Percentiles rank a stretch among this genome's conserved stretches.
These are phyloP conservation scores for Candida chilensis DNA, from an alignment of 805 yeast species.

Conservation along the genomic window DNA sequence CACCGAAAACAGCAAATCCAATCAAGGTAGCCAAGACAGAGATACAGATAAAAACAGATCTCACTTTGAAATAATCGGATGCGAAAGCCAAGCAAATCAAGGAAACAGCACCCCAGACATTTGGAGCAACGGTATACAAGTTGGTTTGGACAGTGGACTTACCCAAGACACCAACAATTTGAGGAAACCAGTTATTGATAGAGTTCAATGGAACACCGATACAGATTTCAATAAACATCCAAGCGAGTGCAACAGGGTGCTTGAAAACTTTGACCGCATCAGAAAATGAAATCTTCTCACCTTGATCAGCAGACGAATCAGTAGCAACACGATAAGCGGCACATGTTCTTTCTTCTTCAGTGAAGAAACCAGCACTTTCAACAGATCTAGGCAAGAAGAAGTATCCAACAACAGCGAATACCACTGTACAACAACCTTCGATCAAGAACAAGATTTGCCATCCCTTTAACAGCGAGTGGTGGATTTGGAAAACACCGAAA, in stretches of 20 bases:
- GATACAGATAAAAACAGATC: conserved; percentile 27
- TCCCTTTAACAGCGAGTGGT: conserved; percentile 23
- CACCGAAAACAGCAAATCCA: conserved; percentile 38
- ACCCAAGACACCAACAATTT: conserved; percentile 25
- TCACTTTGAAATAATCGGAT: conserved; percentile 27
- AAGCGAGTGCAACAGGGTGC: conserved; percentile 33
- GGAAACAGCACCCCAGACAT: conserved; percentile 35
- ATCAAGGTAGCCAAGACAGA: conserved; percentile 28
- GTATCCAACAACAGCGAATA: conserved; percentile 19
- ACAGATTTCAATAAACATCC: conserved; percentile 34
- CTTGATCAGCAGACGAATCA: conserved; percentile 34
- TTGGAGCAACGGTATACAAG: conserved; percentile 38
- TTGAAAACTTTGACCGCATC: conserved; percentile 34
- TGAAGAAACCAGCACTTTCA: conserved; percentile 21
- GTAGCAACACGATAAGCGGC: conserved; percentile 27
- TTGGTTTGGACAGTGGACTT: conserved; percentile 30
- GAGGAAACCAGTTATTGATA: conserved; percentile 42
- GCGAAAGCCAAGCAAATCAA: conserved; percentile 24
- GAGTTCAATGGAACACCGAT: conserved; percentile 41
- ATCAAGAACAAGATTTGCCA: conserved; percentile 40
- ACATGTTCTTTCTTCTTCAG: conserved; percentile 27
- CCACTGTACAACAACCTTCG: conserved; percentile 32
- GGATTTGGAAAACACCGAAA: conserved; percentile 26
- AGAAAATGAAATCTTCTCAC: conserved; percentile 20
- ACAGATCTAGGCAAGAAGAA: conserved; percentile 26